These are phyloP conservation scores for Didymella arachidicola DNA, from an alignment of 2,329 filamentous ascomycete genomes.

Conservation along the genomic window DNA sequence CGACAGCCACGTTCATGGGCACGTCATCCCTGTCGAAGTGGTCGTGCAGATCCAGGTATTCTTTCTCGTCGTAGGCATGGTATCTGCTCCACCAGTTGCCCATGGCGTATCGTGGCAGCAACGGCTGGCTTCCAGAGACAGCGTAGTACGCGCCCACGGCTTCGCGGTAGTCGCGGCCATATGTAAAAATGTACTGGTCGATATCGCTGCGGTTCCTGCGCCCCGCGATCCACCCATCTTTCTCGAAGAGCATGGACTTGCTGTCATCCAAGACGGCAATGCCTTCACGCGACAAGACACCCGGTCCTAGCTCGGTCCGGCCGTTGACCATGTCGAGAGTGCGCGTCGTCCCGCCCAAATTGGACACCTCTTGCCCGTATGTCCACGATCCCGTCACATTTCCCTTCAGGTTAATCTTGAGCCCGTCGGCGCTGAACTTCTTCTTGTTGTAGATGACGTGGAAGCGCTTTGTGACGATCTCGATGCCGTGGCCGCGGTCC, in stretches of 20 bases:
- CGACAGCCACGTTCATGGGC: constrained; percentile 66
- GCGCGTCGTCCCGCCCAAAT: constrained; percentile 60
- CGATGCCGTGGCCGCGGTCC: constrained; percentile 57
- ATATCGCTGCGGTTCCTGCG: constrained; percentile 58
- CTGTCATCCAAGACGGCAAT: constrained; percentile 64
- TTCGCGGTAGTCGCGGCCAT: constrained; percentile 64
- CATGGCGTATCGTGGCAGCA: constrained; percentile 64
- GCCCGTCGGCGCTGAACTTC: constrained; percentile 60
- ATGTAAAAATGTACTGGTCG: constrained; percentile 68
- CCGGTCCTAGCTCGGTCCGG: constrained; percentile 58
- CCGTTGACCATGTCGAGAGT: constrained; percentile 65
- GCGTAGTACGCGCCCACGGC: constrained; percentile 64
- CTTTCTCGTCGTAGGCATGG: constrained; percentile 63
- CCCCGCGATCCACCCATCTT: constrained; percentile 60
- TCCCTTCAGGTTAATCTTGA: constrained; percentile 57
- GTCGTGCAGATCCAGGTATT: constrained; percentile 66
- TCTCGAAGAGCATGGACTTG: constrained; percentile 64
- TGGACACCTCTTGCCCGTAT: constrained; percentile 56
- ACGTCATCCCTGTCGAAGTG: constrained; percentile 61
- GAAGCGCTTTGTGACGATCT: constrained; percentile 64
- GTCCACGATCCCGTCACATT: constrained; percentile 59
- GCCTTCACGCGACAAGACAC: constrained; percentile 61
- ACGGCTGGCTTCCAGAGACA: constrained; percentile 64
- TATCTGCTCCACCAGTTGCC: constrained; percentile 74
- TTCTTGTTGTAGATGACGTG: constrained; percentile 67